A percentile compares a stretch with the other conserved stretches of the same genome.
These are phyloP conservation scores for Hibiscus mutabilis DNA, from an alignment of 345 rosid genomes.

Conservation along the genomic window DNA sequence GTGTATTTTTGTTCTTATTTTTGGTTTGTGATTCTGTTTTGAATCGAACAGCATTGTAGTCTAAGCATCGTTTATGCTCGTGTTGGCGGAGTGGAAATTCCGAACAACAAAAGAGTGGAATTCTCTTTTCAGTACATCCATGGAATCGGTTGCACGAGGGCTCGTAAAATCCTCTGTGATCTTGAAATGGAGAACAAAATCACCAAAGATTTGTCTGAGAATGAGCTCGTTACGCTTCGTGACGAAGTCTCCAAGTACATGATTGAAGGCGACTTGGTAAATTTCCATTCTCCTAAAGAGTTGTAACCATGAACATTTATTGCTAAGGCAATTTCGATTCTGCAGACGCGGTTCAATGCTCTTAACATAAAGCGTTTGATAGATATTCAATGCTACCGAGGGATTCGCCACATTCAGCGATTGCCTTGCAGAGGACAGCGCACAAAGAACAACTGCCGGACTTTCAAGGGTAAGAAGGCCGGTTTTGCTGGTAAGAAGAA, in stretches of 20 bases:
- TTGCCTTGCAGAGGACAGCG: conserved; percentile 66
- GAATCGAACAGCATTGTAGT: conserved; percentile 30
- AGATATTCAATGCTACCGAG: conserved; percentile 60
- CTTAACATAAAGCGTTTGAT: conserved; percentile 45
- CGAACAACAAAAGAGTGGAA: conserved; percentile 67
- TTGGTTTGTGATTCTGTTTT: not conserved
- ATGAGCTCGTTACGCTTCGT: conserved; percentile 69
- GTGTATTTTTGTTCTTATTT: no score
- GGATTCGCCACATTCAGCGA: conserved; percentile 49
- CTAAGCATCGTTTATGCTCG: conserved; percentile 64
- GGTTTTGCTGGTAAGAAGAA: conserved; percentile 52
- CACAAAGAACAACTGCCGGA: conserved; percentile 51
- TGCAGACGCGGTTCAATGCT: conserved; percentile 38
- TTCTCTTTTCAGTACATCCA: conserved; percentile 88
- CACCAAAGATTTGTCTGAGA: no score
- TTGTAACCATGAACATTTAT: not conserved
- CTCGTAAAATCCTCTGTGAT: no score
- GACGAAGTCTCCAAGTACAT: conserved; percentile 84
- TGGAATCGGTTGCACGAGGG: conserved; percentile 70
- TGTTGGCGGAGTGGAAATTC: conserved; percentile 93
- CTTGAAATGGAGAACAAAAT: no score
- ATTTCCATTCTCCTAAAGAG: not conserved
- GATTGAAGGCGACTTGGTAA: conserved; percentile 94
- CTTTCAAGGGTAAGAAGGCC: conserved; percentile 58
- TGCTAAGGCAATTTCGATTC: not conserved